These are phyloP conservation scores for Aspergillus biplanus DNA, from an alignment of 495 filamentous ascomycete species.

Conservation along the genomic window DNA sequence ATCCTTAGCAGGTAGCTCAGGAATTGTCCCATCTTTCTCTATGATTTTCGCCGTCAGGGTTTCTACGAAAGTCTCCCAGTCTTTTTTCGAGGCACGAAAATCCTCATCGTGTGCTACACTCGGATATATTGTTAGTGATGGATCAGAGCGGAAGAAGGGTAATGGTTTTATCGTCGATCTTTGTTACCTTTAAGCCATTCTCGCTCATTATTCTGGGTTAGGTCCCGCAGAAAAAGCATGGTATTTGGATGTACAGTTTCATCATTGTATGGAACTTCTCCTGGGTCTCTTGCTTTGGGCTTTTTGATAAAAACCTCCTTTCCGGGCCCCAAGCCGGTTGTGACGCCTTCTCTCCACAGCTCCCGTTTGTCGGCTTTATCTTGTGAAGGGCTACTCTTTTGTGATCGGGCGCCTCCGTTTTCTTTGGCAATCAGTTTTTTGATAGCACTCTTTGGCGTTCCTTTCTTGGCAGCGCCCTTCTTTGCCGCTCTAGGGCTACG, in stretches of 20 bases:
- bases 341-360: constrained; percentile 61
- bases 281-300: constrained; percentile 68
- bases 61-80: constrained; percentile 78
- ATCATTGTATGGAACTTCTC: constrained; percentile 67
- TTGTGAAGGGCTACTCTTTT: not conserved
- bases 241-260: constrained; percentile 80
- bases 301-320: constrained; percentile 70
- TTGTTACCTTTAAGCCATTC: constrained; percentile 75
- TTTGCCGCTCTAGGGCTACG: constrained; percentile 25
- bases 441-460: constrained; percentile 20
- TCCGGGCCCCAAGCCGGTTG: constrained; percentile 59
- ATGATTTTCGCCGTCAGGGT: constrained; percentile 68
- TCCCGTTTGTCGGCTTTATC: constrained; percentile 44
- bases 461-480: not conserved
- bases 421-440: constrained; percentile 30
- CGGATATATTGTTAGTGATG: constrained; percentile 15
- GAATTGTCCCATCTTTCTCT: constrained; percentile 75
- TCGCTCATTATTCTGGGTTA: constrained; percentile 78
- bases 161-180: not conserved
- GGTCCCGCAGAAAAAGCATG: constrained; percentile 72
- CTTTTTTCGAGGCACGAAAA: constrained; percentile 73
- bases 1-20: constrained; percentile 81
- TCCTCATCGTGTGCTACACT: constrained; percentile 71
- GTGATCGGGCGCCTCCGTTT: not conserved
- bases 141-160: constrained; percentile 1